Base-by-base conservation (phyloP, 2,329 filamentous ascomycete species). In the Sporothrix brunneoviolacea region DNA sequence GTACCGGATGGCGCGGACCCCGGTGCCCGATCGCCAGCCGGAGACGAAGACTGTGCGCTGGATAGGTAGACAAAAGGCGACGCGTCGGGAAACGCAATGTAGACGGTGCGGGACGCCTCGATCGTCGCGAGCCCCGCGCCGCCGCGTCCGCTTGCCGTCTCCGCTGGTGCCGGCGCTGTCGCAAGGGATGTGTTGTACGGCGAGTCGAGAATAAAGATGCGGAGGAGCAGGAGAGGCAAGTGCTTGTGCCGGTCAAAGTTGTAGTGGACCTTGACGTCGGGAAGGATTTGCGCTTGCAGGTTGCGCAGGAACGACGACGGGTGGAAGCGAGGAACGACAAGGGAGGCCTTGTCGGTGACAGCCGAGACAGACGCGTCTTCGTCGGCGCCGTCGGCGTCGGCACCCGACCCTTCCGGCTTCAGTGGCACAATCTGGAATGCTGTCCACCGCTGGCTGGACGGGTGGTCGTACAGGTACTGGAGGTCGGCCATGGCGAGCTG, bases 251-350 rank as follows among this genome's bases (percentile, higher is more conserved):
- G 79, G 57, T 86, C 82, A 54, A 93, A 79, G 59, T 88, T 84
- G 65, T 88, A 93, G 66, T 94, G 87, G 5, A 86, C 86, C 65
- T 93, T 94, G 58, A 91, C 79, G 52, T 93, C 77, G 1, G 88
- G 86, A 2, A 88, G 73, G 16, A 90, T 77, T 61, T 91, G 83
- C 36, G 74, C 73, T 58, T 91, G 85, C 2, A 95, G 77, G 57
- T 84, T 85, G 56, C 80, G 79, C 33, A 94, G 72, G 64, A 95
- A 95, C 0, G 84, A 87, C 4, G 86, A 81, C 1, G 88, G 85
- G 60, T 94, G 87, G 60, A 93, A 88, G 15, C 84, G 82, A 10
- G 88, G 88, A 43, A 84, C 69, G 4, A 65, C 61, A 28, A 82
- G 64, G 7, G 72, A 70, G 55, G 69, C 64, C 42, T 67, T 65